Evolutionary conservation across 139 green algal species (phyloP).

Genomic region (Micromonas pusilla): DNA sequence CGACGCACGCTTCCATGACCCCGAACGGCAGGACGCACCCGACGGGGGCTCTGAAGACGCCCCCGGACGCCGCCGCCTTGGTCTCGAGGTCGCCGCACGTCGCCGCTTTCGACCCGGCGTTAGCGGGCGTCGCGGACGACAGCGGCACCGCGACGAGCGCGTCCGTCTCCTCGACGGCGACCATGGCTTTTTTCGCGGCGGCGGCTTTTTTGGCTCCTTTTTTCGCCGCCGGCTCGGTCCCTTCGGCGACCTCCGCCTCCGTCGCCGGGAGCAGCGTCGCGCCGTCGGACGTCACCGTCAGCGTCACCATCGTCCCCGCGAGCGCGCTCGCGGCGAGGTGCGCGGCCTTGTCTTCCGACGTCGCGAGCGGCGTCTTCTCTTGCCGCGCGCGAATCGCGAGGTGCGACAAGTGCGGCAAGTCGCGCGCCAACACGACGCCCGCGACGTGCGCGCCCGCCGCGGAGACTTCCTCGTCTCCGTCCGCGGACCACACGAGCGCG

Average conservation of each 20-base stretch:
- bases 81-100: background rate
- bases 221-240: background rate
- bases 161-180: background rate
- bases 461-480: conserved; percentile 90
- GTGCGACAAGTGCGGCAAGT: conserved; percentile 90
- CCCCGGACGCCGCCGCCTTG: background rate
- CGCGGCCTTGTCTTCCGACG: background rate
- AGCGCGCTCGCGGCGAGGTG: background rate
- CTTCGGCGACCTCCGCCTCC: background rate
- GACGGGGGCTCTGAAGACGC: conserved; percentile 49
- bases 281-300: background rate
- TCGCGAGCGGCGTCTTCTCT: background rate
- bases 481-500: conserved; percentile 49
- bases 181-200: too few species aligned
- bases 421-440: conserved; percentile 78
- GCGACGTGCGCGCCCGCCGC: conserved; percentile 52
- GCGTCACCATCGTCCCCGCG: background rate
- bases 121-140: background rate
- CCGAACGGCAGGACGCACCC: conserved; percentile 82
- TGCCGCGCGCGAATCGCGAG: conserved; percentile 86
- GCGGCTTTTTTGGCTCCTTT: background rate
- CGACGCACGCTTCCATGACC: conserved; percentile 58
- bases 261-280: background rate
- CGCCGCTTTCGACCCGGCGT: background rate
- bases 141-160: background rate